These are phyloP conservation scores for Clarireedia sp. DNA, from an alignment of 2,329 filamentous ascomycete species.

Conservation along the genomic window DNA sequence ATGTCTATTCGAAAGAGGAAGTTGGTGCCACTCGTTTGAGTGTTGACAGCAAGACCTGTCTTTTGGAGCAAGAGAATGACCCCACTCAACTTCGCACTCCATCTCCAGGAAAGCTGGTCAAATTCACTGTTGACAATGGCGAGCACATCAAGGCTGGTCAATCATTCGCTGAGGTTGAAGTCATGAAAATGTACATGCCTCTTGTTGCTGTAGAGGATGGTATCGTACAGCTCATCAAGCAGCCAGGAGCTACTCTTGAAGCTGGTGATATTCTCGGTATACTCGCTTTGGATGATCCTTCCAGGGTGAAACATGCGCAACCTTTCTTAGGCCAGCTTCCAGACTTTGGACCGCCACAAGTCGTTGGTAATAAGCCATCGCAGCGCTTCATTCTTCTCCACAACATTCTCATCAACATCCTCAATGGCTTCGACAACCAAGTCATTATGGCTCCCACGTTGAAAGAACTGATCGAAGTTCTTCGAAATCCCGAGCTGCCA, in stretches of 20 bases:
- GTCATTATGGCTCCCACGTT: constrained; percentile 86
- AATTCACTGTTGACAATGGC: constrained; percentile 93
- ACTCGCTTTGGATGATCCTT: constrained; percentile 87
- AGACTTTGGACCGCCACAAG: constrained; percentile 73
- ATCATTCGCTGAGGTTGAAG: constrained; percentile 92
- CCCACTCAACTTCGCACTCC: constrained; percentile 93
- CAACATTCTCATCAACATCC: constrained; percentile 76
- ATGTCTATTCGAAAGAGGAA: constrained; percentile 99
- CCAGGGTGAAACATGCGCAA: constrained; percentile 91
- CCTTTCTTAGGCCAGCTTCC: constrained; percentile 89
- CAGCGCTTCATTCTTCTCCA: constrained; percentile 76
- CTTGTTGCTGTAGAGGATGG: constrained; percentile 90
- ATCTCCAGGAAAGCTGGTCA: constrained; percentile 94
- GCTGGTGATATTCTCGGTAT: constrained; percentile 99
- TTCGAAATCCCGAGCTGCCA: constrained; percentile 82
- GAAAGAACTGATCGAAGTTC: constrained; percentile 81
- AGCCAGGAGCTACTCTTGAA: constrained; percentile 94
- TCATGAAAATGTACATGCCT: constrained; percentile 99
- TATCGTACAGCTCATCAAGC: constrained; percentile 96
- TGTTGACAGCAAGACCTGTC: constrained; percentile 94
- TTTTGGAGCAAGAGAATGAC: constrained; percentile 98
- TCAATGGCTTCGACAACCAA: constrained; percentile 93
- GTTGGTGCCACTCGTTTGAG: constrained; percentile 91
- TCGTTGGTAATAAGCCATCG: constrained; percentile 84
- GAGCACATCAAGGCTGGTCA: constrained; percentile 88